phyloP scores from a whole-genome alignment of 1,139 yeast species.

The Yamadazyma dendronema region DNA sequence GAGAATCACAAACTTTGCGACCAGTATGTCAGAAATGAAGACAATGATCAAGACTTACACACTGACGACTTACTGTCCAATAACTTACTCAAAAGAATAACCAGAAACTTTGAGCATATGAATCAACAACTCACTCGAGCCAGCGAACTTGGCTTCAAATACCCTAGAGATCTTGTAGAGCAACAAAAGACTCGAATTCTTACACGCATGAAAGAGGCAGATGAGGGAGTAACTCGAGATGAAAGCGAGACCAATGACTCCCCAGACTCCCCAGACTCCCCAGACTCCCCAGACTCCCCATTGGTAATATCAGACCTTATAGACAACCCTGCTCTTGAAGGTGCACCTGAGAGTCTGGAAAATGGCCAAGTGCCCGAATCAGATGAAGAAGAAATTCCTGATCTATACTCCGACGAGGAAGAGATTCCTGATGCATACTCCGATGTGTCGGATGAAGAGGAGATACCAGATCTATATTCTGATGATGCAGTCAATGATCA shows the following conservation, averaged over 20 bases:
- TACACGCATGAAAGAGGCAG: conserved; percentile 9
- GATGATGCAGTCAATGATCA: conserved; percentile 6
- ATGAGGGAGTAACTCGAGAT: conserved; percentile 5
- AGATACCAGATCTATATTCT: conserved; percentile 6
- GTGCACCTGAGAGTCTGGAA: too few species aligned
- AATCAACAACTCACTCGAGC: conserved; percentile 27
- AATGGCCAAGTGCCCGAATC: too few species aligned
- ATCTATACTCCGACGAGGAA: conserved; percentile 6
- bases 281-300: too few species aligned
- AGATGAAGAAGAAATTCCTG: conserved; percentile 1
- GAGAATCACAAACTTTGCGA: conserved; percentile 17
- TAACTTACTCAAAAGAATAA: conserved; percentile 9
- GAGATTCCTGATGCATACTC: conserved; percentile 4
- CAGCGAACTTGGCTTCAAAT: conserved; percentile 26
- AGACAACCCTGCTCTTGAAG: conserved; percentile 1
- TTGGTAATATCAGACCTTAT: too few species aligned
- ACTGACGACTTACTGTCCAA: too few species aligned
- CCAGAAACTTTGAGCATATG: conserved; percentile 19
- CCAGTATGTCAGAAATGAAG: conserved; percentile 5
- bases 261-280: too few species aligned
- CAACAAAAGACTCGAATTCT: conserved; percentile 11
- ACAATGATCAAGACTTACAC: too few species aligned
- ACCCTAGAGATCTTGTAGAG: conserved; percentile 25
- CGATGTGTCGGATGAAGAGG: conserved; percentile 7
- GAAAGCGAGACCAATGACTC: too few species aligned